Percentiles rank a stretch among this genome's conserved stretches.
These are phyloP conservation scores for Colletotrichum caudatum DNA, from an alignment of 2,329 filamentous ascomycete species.

Conservation along the genomic window DNA sequence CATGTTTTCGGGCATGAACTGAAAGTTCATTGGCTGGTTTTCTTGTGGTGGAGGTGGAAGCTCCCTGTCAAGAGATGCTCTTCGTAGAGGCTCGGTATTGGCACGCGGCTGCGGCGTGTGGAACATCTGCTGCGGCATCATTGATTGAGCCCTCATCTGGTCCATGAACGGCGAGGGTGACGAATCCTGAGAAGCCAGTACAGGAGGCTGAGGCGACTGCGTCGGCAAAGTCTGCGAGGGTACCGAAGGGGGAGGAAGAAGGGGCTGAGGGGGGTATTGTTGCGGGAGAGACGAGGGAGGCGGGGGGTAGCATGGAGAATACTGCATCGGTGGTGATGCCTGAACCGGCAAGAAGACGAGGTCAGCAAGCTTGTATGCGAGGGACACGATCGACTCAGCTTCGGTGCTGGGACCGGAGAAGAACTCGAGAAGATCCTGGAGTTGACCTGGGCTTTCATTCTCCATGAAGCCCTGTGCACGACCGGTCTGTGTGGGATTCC, in stretches of 20 bases:
- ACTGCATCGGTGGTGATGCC: conserved; percentile 43
- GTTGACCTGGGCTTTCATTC: conserved; percentile 71
- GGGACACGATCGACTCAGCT: conserved; percentile 66
- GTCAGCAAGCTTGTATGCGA: conserved; percentile 69
- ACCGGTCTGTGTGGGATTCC: conserved; percentile 69
- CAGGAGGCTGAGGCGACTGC: conserved; percentile 39
- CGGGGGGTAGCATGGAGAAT: conserved; percentile 40
- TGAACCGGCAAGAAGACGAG: conserved; percentile 51
- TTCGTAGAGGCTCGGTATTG: conserved; percentile 34
- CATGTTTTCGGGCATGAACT: conserved; percentile 54
- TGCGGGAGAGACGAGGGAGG: conserved; percentile 38
- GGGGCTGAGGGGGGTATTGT: conserved; percentile 40
- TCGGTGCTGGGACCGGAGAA: conserved; percentile 70
- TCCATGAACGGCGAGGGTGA: conserved; percentile 37
- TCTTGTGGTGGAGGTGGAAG: conserved; percentile 42
- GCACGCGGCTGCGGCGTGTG: conserved; percentile 36
- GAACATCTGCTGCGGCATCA: conserved; percentile 40
- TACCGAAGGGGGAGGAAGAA: conserved; percentile 42
- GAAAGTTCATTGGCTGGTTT: conserved; percentile 55
- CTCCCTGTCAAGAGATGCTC: conserved; percentile 42
- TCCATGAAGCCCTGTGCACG: conserved; percentile 70
- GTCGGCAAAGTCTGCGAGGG: conserved; percentile 42
- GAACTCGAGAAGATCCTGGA: conserved; percentile 74
- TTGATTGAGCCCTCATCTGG: conserved; percentile 40
- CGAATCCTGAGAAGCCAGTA: conserved; percentile 39